Evolutionary conservation across 1,284 basidiomycete genomes (phyloP).

Genomic region (Ganoderma multipileum): DNA sequence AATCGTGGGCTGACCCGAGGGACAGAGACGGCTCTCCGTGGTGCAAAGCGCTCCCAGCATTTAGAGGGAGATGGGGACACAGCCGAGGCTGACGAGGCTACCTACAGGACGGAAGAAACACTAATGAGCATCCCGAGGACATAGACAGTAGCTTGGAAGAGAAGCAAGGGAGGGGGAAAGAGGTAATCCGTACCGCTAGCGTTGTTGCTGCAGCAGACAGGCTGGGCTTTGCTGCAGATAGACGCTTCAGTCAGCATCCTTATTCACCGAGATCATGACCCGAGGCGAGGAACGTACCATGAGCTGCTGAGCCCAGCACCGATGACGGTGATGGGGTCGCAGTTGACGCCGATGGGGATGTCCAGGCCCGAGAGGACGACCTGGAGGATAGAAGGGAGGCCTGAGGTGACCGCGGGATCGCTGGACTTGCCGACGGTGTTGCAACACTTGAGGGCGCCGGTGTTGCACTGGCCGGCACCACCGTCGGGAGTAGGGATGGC

Average conservation of each 20-base stretch:
- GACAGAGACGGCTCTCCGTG: neutral
- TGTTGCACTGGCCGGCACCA: slow-evolving; percentile 31
- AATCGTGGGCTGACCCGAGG: neutral
- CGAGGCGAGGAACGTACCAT: slow-evolving; percentile 43
- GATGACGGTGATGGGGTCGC: slow-evolving; percentile 34
- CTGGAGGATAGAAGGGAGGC: slow-evolving; percentile 30
- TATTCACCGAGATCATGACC: slow-evolving; percentile 28
- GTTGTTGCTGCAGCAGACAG: slow-evolving; percentile 22
- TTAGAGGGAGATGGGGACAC: slow-evolving; percentile 33
- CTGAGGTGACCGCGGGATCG: slow-evolving; percentile 1
- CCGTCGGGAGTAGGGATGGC: slow-evolving; percentile 16
- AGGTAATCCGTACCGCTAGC: neutral
- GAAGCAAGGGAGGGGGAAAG: neutral
- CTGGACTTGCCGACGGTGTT: slow-evolving; percentile 27
- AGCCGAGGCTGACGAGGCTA: slow-evolving; percentile 34
- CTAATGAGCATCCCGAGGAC: neutral
- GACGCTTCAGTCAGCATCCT: neutral
- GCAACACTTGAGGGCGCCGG: slow-evolving; percentile 40
- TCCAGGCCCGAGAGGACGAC: slow-evolving; percentile 27
- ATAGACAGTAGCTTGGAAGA: neutral
- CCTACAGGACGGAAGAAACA: slow-evolving; percentile 11
- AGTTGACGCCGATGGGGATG: slow-evolving; percentile 29
- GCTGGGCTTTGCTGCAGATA: slow-evolving; percentile 15
- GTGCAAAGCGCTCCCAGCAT: neutral
- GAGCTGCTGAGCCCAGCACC: slow-evolving; percentile 35